These are phyloP conservation scores for Cichorium intybus DNA, from an alignment of 140 eudicot species.

Conservation along the genomic window DNA sequence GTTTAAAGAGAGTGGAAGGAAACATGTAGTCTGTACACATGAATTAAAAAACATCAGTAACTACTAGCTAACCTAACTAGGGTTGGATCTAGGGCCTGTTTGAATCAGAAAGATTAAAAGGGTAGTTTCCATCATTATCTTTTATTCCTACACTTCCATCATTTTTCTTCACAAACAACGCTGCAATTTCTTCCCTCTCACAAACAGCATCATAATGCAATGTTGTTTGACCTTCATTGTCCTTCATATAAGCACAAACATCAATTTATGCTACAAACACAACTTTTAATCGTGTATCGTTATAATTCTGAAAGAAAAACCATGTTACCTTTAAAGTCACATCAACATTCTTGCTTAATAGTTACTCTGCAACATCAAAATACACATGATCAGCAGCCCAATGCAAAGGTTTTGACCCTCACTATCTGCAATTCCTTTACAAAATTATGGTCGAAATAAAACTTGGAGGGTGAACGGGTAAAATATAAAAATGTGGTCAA, in stretches of 20 bases:
- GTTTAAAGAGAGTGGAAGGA: too few species aligned
- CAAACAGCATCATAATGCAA: constrained; percentile 78
- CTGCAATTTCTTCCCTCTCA: constrained; percentile 53
- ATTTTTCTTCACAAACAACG: constrained; percentile 54
- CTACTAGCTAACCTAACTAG: not conserved
- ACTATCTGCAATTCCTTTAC: constrained; percentile 57
- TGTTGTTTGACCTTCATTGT: constrained; percentile 70
- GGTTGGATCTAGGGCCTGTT: constrained; percentile 67
- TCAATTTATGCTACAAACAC: constrained; percentile 6
- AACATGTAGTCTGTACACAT: constrained; percentile 33
- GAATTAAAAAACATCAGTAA: constrained; percentile 7
- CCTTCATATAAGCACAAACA: constrained; percentile 34
- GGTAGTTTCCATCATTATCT: constrained; percentile 55
- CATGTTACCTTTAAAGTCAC: constrained; percentile 57
- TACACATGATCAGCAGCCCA: constrained; percentile 89
- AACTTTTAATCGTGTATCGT: not conserved
- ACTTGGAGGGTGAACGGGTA: too few species aligned
- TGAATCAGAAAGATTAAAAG: constrained; percentile 51
- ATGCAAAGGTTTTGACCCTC: constrained; percentile 81
- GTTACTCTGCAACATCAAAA: constrained; percentile 40
- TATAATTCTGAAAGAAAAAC: not conserved
- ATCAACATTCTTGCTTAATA: constrained; percentile 57
- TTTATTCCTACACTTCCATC: constrained; percentile 35
- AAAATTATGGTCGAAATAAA: constrained; percentile 2
- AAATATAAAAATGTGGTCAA: constrained; percentile 3